Conservation (phyloP, 345 rosid species). For the Laguncularia racemosa region DNA sequence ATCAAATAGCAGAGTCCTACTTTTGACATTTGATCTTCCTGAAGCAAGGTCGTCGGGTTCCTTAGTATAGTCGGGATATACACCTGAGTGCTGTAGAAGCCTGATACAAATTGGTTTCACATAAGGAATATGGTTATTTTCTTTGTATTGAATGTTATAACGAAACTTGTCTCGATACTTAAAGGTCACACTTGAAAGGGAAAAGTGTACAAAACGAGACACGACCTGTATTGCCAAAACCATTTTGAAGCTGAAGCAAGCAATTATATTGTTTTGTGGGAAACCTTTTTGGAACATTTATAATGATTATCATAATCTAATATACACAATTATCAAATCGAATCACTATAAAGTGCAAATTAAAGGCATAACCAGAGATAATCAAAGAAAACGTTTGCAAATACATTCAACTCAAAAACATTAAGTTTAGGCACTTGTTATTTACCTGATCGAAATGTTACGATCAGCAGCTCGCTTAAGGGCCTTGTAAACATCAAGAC, state of each 20-base stretch:
- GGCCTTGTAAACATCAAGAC: constrained; percentile 50
- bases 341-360: neutral
- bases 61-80: constrained; percentile 57
- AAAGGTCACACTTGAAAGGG: no score
- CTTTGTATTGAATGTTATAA: no score
- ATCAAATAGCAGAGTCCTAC: constrained; percentile 46
- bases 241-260: no score
- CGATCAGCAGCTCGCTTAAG: constrained; percentile 59
- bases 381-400: neutral
- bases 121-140: no score
- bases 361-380: neutral
- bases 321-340: no score
- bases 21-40: constrained; percentile 66
- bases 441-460: constrained; percentile 58
- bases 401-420: neutral
- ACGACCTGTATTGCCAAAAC: no score
- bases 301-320: no score
- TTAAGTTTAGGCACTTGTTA: neutral
- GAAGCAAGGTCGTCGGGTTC: constrained; percentile 64
- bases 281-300: no score
- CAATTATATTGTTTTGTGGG: no score
- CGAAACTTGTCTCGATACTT: no score
- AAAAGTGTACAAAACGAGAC: no score
- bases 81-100: constrained; percentile 68
- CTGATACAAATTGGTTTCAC: constrained; percentile 26